Conservation (phyloP, 441 rosid genomes). For the Flueggea neowawraea region DNA sequence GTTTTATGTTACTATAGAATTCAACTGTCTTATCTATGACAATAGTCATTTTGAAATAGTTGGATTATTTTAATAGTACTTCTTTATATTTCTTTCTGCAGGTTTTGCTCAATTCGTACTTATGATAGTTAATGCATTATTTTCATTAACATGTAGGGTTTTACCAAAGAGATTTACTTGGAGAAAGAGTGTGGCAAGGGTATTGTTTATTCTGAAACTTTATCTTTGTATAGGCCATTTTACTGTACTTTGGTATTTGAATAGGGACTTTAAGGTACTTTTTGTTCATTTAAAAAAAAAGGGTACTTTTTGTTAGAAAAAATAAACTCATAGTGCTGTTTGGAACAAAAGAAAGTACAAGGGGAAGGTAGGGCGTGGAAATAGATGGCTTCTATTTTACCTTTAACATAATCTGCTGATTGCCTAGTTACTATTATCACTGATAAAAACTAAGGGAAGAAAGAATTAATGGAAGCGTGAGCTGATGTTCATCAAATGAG, state of each 20-base stretch:
- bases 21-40: neutral
- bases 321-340: neutral
- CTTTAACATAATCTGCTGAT: neutral
- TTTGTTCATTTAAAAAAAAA: too few species aligned
- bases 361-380: neutral
- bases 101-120: neutral
- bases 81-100: neutral
- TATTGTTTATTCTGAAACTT: constrained; percentile 38
- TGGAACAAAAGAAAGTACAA: neutral
- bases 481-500: neutral
- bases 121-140: neutral
- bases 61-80: constrained; percentile 3
- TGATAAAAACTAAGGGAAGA: neutral
- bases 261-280: too few species aligned
- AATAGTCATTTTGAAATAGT: neutral
- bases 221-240: neutral
- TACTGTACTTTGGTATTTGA: too few species aligned
- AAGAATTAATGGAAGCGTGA: neutral
- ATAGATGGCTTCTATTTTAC: neutral
- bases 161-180: constrained; percentile 97
- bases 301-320: too few species aligned
- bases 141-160: constrained; percentile 55
- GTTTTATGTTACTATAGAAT: constrained; percentile 1
- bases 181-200: constrained; percentile 99
- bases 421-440: neutral